phyloP scores from a whole-genome alignment of 768 basidiomycete species.

The Leccinum olivaceopallidum region DNA sequence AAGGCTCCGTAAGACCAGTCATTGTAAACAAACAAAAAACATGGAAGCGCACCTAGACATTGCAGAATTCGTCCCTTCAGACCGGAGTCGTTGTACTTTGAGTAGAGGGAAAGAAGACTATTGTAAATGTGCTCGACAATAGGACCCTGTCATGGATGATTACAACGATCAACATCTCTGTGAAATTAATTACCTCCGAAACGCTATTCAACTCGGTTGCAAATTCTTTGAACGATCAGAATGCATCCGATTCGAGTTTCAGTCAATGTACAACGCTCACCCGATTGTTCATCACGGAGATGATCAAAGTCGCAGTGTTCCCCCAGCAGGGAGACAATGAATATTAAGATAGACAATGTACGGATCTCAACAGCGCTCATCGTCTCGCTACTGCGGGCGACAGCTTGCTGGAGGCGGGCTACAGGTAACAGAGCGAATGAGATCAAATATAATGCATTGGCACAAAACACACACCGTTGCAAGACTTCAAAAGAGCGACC shows the following conservation, averaged over 20 bases:
- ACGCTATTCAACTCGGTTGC: slow-evolving; percentile 57
- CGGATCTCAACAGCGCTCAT: slow-evolving; percentile 51
- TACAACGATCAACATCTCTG: not conserved
- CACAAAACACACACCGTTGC: slow-evolving; percentile 55
- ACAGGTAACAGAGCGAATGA: slow-evolving; percentile 15
- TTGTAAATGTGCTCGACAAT: slow-evolving; percentile 85
- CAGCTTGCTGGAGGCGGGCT: slow-evolving; percentile 66
- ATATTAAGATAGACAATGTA: slow-evolving; percentile 68
- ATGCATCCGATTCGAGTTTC: not conserved
- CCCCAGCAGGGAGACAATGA: slow-evolving; percentile 81
- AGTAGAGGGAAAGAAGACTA: slow-evolving; percentile 69
- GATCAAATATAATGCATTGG: not conserved
- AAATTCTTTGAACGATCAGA: slow-evolving; percentile 43
- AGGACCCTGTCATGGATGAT: slow-evolving; percentile 45
- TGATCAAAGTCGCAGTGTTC: slow-evolving; percentile 90
- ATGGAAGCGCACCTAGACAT: slow-evolving; percentile 67
- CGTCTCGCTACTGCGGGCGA: slow-evolving; percentile 42
- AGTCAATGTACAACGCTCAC: slow-evolving; percentile 42
- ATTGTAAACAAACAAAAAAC: not conserved
- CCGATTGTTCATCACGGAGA: slow-evolving; percentile 58
- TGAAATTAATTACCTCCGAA: slow-evolving; percentile 43
- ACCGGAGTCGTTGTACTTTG: slow-evolving; percentile 56
- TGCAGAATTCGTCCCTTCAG: slow-evolving; percentile 76
- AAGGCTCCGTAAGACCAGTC: slow-evolving; percentile 1
- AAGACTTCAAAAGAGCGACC: slow-evolving; percentile 80